Conservation (phyloP, 306 rosid genomes). For the Casuarina cunninghamiana region DNA sequence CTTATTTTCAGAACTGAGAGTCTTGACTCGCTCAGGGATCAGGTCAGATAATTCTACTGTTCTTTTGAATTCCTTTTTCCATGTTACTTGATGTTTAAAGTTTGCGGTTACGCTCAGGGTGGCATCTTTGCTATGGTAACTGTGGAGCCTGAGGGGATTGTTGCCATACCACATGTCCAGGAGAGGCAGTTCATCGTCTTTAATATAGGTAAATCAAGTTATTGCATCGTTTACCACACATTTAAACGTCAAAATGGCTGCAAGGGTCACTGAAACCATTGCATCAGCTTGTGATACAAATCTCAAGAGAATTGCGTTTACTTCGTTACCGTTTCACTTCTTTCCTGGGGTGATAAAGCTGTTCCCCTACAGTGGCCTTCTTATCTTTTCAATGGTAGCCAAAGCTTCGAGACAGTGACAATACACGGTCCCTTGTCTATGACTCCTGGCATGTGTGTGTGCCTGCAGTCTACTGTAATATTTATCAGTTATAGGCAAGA, state of each 20-base stretch:
- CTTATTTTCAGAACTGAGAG: constrained; percentile 58
- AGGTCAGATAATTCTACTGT: constrained; percentile 37
- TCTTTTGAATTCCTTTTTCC: constrained; percentile 2
- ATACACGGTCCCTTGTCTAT: background rate
- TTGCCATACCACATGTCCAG: constrained; percentile 54
- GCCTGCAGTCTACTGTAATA: background rate
- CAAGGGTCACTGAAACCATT: background rate
- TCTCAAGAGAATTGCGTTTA: background rate
- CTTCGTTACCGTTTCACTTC: background rate
- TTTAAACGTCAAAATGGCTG: background rate
- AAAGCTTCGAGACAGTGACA: background rate
- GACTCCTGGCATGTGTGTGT: background rate
- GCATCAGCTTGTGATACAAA: background rate
- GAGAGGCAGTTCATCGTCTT: constrained; percentile 65
- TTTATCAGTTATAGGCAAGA: background rate
- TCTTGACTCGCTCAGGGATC: constrained; percentile 22
- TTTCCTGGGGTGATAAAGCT: background rate
- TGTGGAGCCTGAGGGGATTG: constrained; percentile 86
- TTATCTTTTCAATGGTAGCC: background rate
- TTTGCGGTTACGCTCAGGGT: constrained; percentile 40
- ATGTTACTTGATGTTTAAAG: constrained; percentile 9
- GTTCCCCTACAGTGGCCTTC: background rate
- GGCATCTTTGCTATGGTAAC: constrained; percentile 44
- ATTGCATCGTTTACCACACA: background rate
- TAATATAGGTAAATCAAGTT: constrained; percentile 65